These are phyloP conservation scores for Penicillium pancosmium DNA, from an alignment of 495 filamentous ascomycete genomes.

Conservation along the genomic window DNA sequence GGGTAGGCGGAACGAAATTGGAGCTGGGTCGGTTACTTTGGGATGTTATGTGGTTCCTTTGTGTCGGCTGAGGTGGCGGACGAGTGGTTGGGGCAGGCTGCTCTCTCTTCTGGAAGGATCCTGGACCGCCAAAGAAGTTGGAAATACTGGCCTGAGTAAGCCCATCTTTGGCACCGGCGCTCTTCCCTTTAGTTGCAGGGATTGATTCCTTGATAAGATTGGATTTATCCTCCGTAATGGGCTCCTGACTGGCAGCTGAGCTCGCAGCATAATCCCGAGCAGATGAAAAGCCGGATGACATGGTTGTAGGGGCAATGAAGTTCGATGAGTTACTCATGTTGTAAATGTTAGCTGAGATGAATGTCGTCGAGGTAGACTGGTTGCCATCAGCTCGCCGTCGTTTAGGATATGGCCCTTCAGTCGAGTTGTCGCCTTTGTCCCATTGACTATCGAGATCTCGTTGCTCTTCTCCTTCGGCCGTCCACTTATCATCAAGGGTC, in stretches of 20 bases:
- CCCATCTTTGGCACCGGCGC: conserved; percentile 26
- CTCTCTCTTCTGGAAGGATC: conserved; percentile 22
- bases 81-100: conserved; percentile 15
- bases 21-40: conserved; percentile 9
- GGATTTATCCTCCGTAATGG: conserved; percentile 4
- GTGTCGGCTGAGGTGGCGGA: conserved; percentile 15
- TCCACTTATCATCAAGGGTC: conserved; percentile 65
- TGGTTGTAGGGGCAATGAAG: conserved; percentile 39
- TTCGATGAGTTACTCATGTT: conserved; percentile 35
- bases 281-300: conserved; percentile 43
- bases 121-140: conserved; percentile 39
- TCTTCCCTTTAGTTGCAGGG: conserved; percentile 19
- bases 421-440: conserved; percentile 24
- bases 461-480: conserved; percentile 57
- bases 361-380: conserved; percentile 26
- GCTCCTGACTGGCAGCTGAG: conserved; percentile 19
- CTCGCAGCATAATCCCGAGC: conserved; percentile 43
- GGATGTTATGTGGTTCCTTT: conserved; percentile 15
- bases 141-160: conserved; percentile 45
- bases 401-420: conserved; percentile 35
- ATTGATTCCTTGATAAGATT: conserved; percentile 10
- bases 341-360: conserved; percentile 27
- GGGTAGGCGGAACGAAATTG: conserved; percentile 26
- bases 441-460: conserved; percentile 40
- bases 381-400: conserved; percentile 38